Conservation (phyloP, 192 early-diverging fungal genomes). For the Endogone sp. region DNA sequence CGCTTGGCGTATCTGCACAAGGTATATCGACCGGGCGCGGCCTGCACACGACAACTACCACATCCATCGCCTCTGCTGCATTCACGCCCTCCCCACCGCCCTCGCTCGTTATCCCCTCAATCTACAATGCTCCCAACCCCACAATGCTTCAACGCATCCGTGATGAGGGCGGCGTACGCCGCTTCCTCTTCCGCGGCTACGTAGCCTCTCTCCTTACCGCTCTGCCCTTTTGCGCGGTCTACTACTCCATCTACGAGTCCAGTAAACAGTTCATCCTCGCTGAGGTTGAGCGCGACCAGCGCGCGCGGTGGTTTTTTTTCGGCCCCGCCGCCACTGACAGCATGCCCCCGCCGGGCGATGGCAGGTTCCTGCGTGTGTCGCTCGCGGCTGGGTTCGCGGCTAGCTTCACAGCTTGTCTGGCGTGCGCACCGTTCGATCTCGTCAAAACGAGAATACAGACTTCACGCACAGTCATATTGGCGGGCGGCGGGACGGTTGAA, state of each 20-base stretch:
- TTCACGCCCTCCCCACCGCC: slow-evolving; percentile 22
- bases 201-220: slow-evolving; percentile 29
- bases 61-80: slow-evolving; percentile 11
- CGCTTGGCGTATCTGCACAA: slow-evolving; percentile 2
- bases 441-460: slow-evolving; percentile 38
- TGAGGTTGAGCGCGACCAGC: slow-evolving; percentile 20
- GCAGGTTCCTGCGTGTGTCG: slow-evolving; percentile 18
- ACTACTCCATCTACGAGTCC: slow-evolving; percentile 33
- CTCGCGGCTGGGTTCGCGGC: slow-evolving; percentile 24
- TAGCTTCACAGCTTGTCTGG: slow-evolving; percentile 19
- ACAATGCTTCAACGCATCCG: slow-evolving; percentile 20
- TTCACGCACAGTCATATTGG: background rate
- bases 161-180: slow-evolving; percentile 4
- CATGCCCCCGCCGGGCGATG: slow-evolving; percentile 22
- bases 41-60: slow-evolving; percentile 8
- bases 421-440: slow-evolving; percentile 32
- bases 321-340: slow-evolving; percentile 22
- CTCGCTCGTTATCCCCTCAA: slow-evolving; percentile 22
- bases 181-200: slow-evolving; percentile 36
- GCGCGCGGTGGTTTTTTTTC: slow-evolving; percentile 2
- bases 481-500: background rate
- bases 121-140: slow-evolving; percentile 23
- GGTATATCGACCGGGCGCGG: slow-evolving; percentile 13
- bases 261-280: slow-evolving; percentile 21
- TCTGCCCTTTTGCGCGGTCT: slow-evolving; percentile 35